Evolutionary conservation across 2,329 filamentous ascomycete species (phyloP).

Genomic region (Phyllosticta capitalensis): DNA sequence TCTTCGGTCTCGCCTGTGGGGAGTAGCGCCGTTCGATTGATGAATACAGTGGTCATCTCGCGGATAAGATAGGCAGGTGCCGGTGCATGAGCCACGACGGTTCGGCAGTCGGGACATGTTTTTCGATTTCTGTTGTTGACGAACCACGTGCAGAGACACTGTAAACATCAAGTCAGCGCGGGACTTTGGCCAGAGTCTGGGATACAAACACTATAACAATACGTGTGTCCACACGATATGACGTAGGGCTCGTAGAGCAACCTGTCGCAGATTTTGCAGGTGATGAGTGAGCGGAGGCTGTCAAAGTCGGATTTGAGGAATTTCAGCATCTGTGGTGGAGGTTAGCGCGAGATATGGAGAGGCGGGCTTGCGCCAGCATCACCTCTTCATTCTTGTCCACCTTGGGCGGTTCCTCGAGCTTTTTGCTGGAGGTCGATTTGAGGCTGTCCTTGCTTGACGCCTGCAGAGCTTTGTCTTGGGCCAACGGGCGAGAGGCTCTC

Average conservation of each 20-base stretch:
- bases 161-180: slow-evolving; percentile 16
- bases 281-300: slow-evolving; percentile 50
- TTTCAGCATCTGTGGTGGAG: slow-evolving; percentile 26
- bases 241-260: slow-evolving; percentile 62
- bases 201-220: slow-evolving; percentile 53
- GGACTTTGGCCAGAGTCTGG: slow-evolving; percentile 22
- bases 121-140: slow-evolving; percentile 45
- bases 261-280: slow-evolving; percentile 60
- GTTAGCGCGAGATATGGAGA: slow-evolving; percentile 17
- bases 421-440: slow-evolving; percentile 27
- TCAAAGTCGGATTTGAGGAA: slow-evolving; percentile 45
- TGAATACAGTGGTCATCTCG: slow-evolving; percentile 55
- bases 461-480: slow-evolving; percentile 22
- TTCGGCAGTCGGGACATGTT: slow-evolving; percentile 60
- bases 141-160: slow-evolving; percentile 52
- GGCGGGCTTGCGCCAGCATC: not conserved
- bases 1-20: slow-evolving; percentile 54
- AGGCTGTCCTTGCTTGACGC: slow-evolving; percentile 31
- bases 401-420: slow-evolving; percentile 22
- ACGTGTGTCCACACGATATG: slow-evolving; percentile 59
- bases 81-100: slow-evolving; percentile 48
- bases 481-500: slow-evolving; percentile 16
- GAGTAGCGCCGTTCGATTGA: slow-evolving; percentile 49
- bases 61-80: slow-evolving; percentile 58
- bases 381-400: slow-evolving; percentile 29